These are phyloP conservation scores for Moricandia arvensis DNA, from an alignment of 345 rosid species.

Conservation along the genomic window DNA sequence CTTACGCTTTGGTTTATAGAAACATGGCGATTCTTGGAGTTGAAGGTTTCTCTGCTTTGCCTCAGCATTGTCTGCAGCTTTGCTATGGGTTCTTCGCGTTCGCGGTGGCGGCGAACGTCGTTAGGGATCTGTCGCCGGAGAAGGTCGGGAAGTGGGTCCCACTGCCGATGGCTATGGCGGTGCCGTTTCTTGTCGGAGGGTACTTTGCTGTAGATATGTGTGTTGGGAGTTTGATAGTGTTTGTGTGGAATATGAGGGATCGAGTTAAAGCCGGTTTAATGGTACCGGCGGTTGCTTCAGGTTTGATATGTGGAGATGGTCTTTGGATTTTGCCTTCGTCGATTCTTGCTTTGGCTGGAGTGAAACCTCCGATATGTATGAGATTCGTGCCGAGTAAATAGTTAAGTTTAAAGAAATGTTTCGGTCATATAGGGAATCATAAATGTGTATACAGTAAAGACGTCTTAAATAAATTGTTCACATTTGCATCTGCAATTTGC, in stretches of 20 bases:
- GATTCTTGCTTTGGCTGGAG: slow-evolving; percentile 41
- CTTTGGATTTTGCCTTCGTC: slow-evolving; percentile 44
- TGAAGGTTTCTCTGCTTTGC: slow-evolving; percentile 54
- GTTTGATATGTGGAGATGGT: slow-evolving; percentile 46
- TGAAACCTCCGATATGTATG: slow-evolving; percentile 43
- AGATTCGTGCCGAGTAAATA: slow-evolving; percentile 24
- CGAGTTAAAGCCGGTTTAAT: slow-evolving; percentile 36
- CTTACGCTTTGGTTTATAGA: slow-evolving; percentile 45
- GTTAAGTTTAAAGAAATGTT: no score
- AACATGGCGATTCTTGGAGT: slow-evolving; percentile 56
- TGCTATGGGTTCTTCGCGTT: slow-evolving; percentile 44
- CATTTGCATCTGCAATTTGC: neutral
- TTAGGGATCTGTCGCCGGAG: slow-evolving; percentile 31
- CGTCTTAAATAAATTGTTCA: neutral
- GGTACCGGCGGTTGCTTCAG: slow-evolving; percentile 44
- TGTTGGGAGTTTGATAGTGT: slow-evolving; percentile 53
- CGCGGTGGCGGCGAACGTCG: slow-evolving; percentile 41
- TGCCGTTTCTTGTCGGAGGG: slow-evolving; percentile 50
- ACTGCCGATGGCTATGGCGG: slow-evolving; percentile 53
- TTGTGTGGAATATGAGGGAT: slow-evolving; percentile 45
- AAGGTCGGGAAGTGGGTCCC: slow-evolving; percentile 48
- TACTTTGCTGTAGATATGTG: slow-evolving; percentile 55
- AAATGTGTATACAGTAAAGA: neutral
- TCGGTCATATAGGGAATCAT: neutral
- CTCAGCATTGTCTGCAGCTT: slow-evolving; percentile 45